Conservation (phyloP, 805 yeast genomes). For the Sugiyamaella smithiae region DNA sequence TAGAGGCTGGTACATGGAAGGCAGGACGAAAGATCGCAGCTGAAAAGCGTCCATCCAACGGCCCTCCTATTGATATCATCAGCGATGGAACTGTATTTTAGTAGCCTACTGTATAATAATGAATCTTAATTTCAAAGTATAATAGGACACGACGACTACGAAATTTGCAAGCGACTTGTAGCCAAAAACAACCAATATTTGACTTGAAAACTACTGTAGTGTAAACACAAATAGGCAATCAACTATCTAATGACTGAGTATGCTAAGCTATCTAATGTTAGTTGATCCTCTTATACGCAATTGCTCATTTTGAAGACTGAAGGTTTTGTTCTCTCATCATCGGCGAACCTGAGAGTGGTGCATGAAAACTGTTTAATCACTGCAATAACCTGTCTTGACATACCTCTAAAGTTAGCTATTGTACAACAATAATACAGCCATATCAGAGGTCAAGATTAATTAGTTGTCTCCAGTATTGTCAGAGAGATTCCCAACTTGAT, state of each 20-base stretch:
- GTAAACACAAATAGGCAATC: too few relatives aligned
- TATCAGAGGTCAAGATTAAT: slow-evolving; percentile 26
- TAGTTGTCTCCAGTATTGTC: slow-evolving; percentile 33
- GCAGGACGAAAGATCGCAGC: slow-evolving; percentile 63
- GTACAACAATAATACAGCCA: background rate
- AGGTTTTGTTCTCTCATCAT: slow-evolving; percentile 31
- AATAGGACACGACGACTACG: too few relatives aligned
- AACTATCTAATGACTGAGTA: too few relatives aligned
- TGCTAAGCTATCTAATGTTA: slow-evolving; percentile 4
- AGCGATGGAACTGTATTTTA: slow-evolving; percentile 68
- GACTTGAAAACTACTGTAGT: too few relatives aligned
- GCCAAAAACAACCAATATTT: too few relatives aligned
- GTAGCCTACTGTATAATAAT: too few relatives aligned
- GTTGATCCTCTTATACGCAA: background rate
- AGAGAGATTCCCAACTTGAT: slow-evolving; percentile 38
- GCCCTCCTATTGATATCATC: slow-evolving; percentile 60
- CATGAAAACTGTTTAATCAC: slow-evolving; percentile 32
- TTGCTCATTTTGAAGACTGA: slow-evolving; percentile 38
- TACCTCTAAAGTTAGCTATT: slow-evolving; percentile 3
- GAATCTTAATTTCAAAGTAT: too few relatives aligned
- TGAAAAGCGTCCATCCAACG: slow-evolving; percentile 46
- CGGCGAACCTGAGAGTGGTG: slow-evolving; percentile 29
- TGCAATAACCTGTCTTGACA: slow-evolving; percentile 15
- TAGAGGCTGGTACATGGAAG: slow-evolving; percentile 70
- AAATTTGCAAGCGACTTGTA: slow-evolving; percentile 1